Evolutionary conservation across 2,329 filamentous ascomycete genomes (phyloP).

Genomic region (Parafenestella ontariensis): DNA sequence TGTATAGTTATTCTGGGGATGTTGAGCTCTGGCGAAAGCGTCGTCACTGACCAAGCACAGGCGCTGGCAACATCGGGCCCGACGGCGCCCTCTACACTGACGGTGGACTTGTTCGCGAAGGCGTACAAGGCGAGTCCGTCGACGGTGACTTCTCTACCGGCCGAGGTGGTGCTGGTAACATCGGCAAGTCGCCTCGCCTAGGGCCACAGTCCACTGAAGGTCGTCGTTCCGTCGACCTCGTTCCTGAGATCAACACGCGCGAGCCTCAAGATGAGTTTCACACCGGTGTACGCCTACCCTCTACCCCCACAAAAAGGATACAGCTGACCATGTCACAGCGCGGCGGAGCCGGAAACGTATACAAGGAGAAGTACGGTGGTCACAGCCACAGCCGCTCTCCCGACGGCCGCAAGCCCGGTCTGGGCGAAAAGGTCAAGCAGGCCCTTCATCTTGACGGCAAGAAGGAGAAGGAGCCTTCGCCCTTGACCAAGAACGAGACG

Average conservation of each 20-base stretch:
- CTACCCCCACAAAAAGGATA: background rate
- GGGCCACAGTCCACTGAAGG: slow-evolving; percentile 31
- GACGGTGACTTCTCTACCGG: slow-evolving; percentile 52
- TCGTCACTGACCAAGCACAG: slow-evolving; percentile 43
- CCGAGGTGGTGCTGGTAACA: slow-evolving; percentile 54
- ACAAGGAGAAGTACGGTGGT: slow-evolving; percentile 58
- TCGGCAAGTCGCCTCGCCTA: slow-evolving; percentile 45
- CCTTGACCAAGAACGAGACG: slow-evolving; percentile 33
- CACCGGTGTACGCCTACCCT: slow-evolving; percentile 49
- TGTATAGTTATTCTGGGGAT: background rate
- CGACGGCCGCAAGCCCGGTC: slow-evolving; percentile 38
- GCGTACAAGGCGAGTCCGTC: slow-evolving; percentile 46
- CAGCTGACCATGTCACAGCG: slow-evolving; percentile 39
- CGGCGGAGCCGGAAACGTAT: slow-evolving; percentile 56
- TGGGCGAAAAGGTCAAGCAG: slow-evolving; percentile 56
- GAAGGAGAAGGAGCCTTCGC: slow-evolving; percentile 44
- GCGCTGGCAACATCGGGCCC: slow-evolving; percentile 64
- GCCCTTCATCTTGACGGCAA: slow-evolving; percentile 44
- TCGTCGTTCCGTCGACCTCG: slow-evolving; percentile 49
- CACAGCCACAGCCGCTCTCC: slow-evolving; percentile 51
- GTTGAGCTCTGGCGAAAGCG: background rate
- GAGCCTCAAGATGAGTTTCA: slow-evolving; percentile 54
- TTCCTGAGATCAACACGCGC: slow-evolving; percentile 54
- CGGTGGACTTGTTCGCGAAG: slow-evolving; percentile 56
- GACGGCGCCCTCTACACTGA: slow-evolving; percentile 58